phyloP scores from a whole-genome alignment of 169 alveolate genomes.

The Cryptosporidium andersoni region DNA sequence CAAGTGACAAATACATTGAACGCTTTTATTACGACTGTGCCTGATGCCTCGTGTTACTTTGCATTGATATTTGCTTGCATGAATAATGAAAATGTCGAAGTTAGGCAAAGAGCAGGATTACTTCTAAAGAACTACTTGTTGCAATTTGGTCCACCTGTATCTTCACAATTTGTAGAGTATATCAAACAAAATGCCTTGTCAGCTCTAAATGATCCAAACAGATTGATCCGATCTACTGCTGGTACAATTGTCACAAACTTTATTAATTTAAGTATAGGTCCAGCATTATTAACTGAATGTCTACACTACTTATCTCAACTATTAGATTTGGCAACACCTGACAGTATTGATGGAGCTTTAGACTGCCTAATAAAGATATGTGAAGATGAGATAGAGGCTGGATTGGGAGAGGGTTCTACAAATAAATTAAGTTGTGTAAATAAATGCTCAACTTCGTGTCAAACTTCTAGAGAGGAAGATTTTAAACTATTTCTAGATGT shows the following conservation, averaged over 20 bases:
- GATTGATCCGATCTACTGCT: slow-evolving; percentile 78
- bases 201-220: slow-evolving; percentile 73
- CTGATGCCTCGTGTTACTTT: slow-evolving; percentile 64
- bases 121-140: slow-evolving; percentile 76
- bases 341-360: slow-evolving; percentile 80
- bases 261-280: slow-evolving; percentile 77
- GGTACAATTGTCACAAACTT: slow-evolving; percentile 80
- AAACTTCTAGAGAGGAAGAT: slow-evolving; percentile 11
- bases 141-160: slow-evolving; percentile 72
- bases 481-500: slow-evolving; percentile 27
- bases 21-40: slow-evolving; percentile 6
- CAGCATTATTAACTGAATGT: slow-evolving; percentile 77
- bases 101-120: slow-evolving; percentile 83
- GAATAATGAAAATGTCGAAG: slow-evolving; percentile 71
- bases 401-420: slow-evolving; percentile 67
- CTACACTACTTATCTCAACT: slow-evolving; percentile 75
- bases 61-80: slow-evolving; percentile 40
- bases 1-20: slow-evolving; percentile 66
- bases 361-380: slow-evolving; percentile 75
- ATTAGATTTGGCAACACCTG: slow-evolving; percentile 75
- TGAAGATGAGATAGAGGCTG: slow-evolving; percentile 75
- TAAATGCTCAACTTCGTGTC: background rate
- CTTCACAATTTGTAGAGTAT: slow-evolving; percentile 70
- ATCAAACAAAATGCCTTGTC: slow-evolving; percentile 63
- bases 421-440: too few relatives aligned